Conservation (phyloP, 2,329 filamentous ascomycete genomes). For the Colletotrichum magnum region DNA sequence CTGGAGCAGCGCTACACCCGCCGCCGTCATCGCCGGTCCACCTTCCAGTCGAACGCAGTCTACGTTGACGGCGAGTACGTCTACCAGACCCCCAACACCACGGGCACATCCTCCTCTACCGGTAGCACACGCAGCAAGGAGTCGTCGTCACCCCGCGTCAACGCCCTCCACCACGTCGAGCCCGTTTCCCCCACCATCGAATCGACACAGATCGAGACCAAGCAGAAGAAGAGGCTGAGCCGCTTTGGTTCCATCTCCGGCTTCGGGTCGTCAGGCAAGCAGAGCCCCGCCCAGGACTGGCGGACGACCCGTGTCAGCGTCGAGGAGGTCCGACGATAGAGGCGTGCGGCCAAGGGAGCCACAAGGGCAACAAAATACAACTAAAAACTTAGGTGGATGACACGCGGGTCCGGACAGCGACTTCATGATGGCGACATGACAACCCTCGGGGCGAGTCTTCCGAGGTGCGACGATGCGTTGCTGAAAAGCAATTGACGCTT, state of each 20-base stretch:
- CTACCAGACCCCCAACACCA: constrained; percentile 76
- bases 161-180: constrained; percentile 55
- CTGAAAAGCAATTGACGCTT: constrained; percentile 30
- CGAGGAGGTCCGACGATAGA: constrained; percentile 40
- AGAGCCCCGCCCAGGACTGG: constrained; percentile 56
- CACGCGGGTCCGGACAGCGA: constrained; percentile 24
- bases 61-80: constrained; percentile 98
- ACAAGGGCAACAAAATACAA: neutral
- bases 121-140: constrained; percentile 52
- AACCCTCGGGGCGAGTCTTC: constrained; percentile 29
- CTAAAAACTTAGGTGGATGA: constrained; percentile 16
- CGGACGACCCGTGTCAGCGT: constrained; percentile 52
- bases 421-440: constrained; percentile 37
- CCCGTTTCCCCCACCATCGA: constrained; percentile 44
- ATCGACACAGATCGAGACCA: constrained; percentile 45
- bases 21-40: constrained; percentile 86
- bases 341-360: neutral
- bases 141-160: constrained; percentile 47
- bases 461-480: constrained; percentile 35
- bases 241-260: constrained; percentile 70
- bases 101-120: constrained; percentile 66
- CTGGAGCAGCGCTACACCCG: constrained; percentile 96
- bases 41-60: constrained; percentile 88
- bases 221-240: constrained; percentile 64
- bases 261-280: constrained; percentile 61